Base-by-base conservation (phyloP, 306 rosid species). In the Sechiopsis laciniata region DNA sequence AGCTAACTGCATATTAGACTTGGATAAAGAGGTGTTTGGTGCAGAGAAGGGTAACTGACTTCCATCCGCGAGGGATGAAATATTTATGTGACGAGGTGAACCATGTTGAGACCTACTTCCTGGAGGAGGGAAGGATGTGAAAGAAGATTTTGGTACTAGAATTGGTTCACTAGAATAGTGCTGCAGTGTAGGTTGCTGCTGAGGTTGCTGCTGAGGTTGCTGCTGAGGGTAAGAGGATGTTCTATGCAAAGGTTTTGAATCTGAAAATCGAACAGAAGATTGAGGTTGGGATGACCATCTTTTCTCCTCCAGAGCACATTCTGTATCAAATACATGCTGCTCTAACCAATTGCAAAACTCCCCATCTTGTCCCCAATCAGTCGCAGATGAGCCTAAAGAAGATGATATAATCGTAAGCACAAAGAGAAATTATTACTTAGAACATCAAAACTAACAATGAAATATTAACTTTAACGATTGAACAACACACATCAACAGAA, bases 141-240 rank as follows among this genome's bases (percentile, higher is more conserved):
- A 83, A 74, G 88, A 80, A 56, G 95, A 83, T 65, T 85, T 89
- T 6, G 91, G 95, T 58, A 85, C 46, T 40, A 40, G 46, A 40
- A 40, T 87, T 12, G 91, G 85, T 81, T 91, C 97, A 75, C 88
- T 84, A 45, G 95, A 80, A 76, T 78, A 82, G 50, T 76, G 86
- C 21, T 85, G 96, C 50, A 72, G 92, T 72, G 82, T 93, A 75
- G 87, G 87, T 78, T 26, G 29, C 29, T 26, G 29, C 29, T 26
- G 29, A 26, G 87, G 87, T 78, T 26, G 29, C 29, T 26, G 29
- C 29, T 26, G 29, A 26, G 29, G 29, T 26, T 81, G 93, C 81
- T 85, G 98, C 62, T 91, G 97, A 72, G 99, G 97, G 82, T 91
- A 91, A 53, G 99, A 89, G 77, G 92, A 88, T 20, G 97, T 85